Conservation (phyloP, 1,284 basidiomycete species). For the Rhodofomes roseus region DNA sequence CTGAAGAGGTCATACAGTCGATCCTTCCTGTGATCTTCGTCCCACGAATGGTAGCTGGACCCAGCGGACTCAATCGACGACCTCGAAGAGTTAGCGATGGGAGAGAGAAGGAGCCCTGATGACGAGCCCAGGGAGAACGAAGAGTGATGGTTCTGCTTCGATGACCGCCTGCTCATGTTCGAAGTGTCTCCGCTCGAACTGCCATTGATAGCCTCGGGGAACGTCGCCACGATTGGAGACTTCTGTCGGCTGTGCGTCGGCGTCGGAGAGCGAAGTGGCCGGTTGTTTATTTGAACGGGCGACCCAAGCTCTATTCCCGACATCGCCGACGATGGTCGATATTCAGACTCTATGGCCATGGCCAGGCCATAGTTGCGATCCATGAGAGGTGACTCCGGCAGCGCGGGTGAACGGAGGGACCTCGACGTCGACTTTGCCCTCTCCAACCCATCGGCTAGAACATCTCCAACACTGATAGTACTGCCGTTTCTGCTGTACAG, state of each 20-base stretch:
- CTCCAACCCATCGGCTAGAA: constrained; percentile 24
- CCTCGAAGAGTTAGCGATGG: constrained; percentile 67
- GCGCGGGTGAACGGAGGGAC: constrained; percentile 50
- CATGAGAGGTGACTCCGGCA: constrained; percentile 55
- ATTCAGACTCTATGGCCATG: constrained; percentile 27
- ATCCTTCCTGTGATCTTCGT: constrained; percentile 53
- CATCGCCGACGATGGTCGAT: constrained; percentile 46
- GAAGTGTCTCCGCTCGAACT: constrained; percentile 24
- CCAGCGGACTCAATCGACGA: constrained; percentile 75
- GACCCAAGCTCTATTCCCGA: constrained; percentile 52
- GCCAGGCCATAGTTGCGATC: constrained; percentile 28
- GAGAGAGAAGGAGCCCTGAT: constrained; percentile 58
- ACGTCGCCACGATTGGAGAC: constrained; percentile 51
- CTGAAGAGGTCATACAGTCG: constrained; percentile 49
- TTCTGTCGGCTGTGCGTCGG: constrained; percentile 44
- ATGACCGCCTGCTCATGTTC: constrained; percentile 37
- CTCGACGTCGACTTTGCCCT: constrained; percentile 40
- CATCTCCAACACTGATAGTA: constrained; percentile 27
- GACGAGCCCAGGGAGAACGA: constrained; percentile 45
- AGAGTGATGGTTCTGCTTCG: constrained; percentile 42
- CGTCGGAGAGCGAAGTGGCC: constrained; percentile 54
- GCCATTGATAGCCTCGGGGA: constrained; percentile 33
- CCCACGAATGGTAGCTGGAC: constrained; percentile 81
- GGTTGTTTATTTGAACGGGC: constrained; percentile 37
- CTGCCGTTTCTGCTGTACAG: constrained; percentile 60